phyloP scores from a whole-genome alignment of 192 early-diverging fungal genomes.

The Coemansia aciculifera region DNA sequence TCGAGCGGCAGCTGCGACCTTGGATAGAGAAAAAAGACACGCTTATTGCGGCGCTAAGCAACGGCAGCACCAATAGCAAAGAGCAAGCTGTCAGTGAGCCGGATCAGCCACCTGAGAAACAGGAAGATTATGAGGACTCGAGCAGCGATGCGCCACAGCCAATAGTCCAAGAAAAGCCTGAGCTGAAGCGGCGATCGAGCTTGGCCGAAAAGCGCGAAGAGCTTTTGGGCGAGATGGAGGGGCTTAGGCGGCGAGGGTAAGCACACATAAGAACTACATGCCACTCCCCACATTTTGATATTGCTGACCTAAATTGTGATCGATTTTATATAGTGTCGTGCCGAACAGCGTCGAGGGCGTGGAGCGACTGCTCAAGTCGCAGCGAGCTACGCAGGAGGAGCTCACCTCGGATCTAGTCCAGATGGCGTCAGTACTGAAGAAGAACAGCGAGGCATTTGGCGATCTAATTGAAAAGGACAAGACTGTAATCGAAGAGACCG shows the following conservation, averaged over 20 bases:
- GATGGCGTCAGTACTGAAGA: constrained; percentile 48
- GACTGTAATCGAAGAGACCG: constrained; percentile 36
- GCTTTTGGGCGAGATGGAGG: constrained; percentile 45
- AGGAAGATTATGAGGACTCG: neutral
- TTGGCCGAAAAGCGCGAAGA: constrained; percentile 30
- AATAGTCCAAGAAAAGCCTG: neutral
- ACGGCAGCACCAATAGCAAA: neutral
- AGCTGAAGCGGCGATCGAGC: constrained; percentile 17
- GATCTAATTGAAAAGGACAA: constrained; percentile 48
- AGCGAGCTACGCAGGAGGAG: constrained; percentile 48
- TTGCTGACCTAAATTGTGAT: neutral
- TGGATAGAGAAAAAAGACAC: constrained; percentile 36
- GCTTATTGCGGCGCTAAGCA: constrained; percentile 12
- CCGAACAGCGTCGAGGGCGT: constrained; percentile 39
- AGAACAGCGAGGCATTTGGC: constrained; percentile 49
- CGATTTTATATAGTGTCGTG: constrained; percentile 27
- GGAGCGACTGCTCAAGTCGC: constrained; percentile 46
- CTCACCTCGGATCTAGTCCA: constrained; percentile 43
- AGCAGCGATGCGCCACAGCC: neutral
- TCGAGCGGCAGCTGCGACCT: constrained; percentile 18
- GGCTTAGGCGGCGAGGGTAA: constrained; percentile 48
- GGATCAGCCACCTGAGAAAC: neutral
- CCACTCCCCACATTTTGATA: neutral
- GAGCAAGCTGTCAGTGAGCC: neutral
- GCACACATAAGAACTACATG: neutral